Percentiles rank a stretch among this genome's conserved stretches.
Conservation (phyloP, 768 basidiomycete species). For the Pisolithus microcarpus region DNA sequence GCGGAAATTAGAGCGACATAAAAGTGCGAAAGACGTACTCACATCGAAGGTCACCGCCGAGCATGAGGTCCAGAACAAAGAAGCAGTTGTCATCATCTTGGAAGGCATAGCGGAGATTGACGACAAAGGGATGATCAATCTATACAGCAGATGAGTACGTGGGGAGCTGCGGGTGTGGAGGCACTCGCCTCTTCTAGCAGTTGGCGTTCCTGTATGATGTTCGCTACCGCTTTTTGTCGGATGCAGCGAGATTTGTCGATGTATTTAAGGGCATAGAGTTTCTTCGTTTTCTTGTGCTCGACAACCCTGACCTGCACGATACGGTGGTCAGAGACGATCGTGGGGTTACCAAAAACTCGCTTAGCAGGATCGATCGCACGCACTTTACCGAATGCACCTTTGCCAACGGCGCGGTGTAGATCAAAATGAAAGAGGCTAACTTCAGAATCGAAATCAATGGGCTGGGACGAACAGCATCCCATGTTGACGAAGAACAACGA, state of each 20-base stretch:
- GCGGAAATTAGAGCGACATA: neutral
- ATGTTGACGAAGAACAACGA: conserved; percentile 34
- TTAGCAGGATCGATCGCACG: neutral
- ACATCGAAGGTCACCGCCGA: conserved; percentile 92
- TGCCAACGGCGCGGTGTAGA: conserved; percentile 90
- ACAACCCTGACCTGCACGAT: conserved; percentile 91
- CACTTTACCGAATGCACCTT: conserved; percentile 98
- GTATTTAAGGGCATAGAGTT: conserved; percentile 94
- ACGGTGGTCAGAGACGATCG: conserved; percentile 3
- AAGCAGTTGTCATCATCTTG: conserved; percentile 98
- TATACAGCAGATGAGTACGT: conserved; percentile 21
- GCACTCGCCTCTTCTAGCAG: conserved; percentile 78
- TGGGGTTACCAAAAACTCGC: neutral
- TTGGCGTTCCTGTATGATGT: conserved; percentile 89
- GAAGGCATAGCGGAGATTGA: conserved; percentile 91
- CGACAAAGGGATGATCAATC: conserved; percentile 87
- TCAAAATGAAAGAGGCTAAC: conserved; percentile 94
- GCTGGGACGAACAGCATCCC: conserved; percentile 60
- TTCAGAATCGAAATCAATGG: conserved; percentile 79
- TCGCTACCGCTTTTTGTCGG: conserved; percentile 84
- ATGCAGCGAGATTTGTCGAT: conserved; percentile 94
- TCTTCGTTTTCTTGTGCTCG: conserved; percentile 89
- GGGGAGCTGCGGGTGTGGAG: neutral
- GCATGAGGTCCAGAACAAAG: conserved; percentile 95
- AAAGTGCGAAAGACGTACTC: conserved; percentile 26